Evolutionary conservation across 768 basidiomycete genomes (phyloP).

Genomic region (Pleurotus tuber-regium): DNA sequence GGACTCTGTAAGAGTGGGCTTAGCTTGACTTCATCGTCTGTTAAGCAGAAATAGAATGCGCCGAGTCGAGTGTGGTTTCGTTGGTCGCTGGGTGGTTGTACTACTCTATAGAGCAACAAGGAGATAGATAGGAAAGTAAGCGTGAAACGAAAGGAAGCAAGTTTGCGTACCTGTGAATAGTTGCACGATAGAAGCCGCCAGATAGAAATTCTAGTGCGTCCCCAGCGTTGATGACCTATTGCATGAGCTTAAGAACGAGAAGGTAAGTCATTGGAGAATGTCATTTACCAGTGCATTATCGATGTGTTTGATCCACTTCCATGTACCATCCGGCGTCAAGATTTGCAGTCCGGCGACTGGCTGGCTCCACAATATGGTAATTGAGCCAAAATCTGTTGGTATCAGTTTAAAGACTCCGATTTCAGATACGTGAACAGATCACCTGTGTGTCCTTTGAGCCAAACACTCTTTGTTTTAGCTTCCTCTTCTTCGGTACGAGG

Average conservation of each 20-base stretch:
- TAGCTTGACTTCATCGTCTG: constrained; percentile 48
- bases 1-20: constrained; percentile 45
- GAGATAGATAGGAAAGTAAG: no score
- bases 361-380: constrained; percentile 62
- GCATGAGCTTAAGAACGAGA: no score
- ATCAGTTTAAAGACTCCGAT: not conserved
- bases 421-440: not conserved
- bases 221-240: constrained; percentile 61
- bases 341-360: constrained; percentile 60
- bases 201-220: constrained; percentile 60
- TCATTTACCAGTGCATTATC: constrained; percentile 56
- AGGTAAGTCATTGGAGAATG: no score
- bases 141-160: no score
- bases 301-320: constrained; percentile 59
- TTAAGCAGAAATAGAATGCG: constrained; percentile 54
- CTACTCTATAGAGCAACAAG: constrained; percentile 46
- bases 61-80: constrained; percentile 47
- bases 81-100: constrained; percentile 58
- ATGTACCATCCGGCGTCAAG: constrained; percentile 45
- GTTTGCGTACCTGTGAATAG: constrained; percentile 47
- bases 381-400: constrained; percentile 44
- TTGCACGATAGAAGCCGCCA: constrained; percentile 57
- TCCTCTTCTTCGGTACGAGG: constrained; percentile 51
- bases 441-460: constrained; percentile 63
- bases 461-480: constrained; percentile 47